Evolutionary conservation across 257 asterid species (phyloP), one percentile per base, ranked within the genome.

Genomic region (Solanum dulcamara): DNA sequence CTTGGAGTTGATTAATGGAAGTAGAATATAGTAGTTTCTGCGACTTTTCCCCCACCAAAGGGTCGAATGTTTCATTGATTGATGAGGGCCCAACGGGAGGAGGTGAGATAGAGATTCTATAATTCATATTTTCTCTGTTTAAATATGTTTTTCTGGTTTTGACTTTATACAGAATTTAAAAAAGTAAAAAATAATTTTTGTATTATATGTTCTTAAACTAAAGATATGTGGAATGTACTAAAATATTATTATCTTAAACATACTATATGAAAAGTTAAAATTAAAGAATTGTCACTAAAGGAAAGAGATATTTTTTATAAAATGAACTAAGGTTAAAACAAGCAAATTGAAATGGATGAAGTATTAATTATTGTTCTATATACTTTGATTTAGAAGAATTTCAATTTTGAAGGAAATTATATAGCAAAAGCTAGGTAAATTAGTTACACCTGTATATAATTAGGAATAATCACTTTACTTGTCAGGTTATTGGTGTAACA

Each of bases 141-240:
- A 26, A 7, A 55, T 53, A 18, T 18, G 26, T 53, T 18, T 53
- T 4, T 53, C 0, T 20, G 26, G 0, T 55, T 22, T 55, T 2
- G 28, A 7, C 0, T 51, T 51, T n/a, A 2, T 1, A 18, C 0
- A 0, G 1, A 53, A 24, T 18, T 53, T 0, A 53, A 53, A 10
- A 18, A 53, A 53, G 24, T 18, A 53, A 7, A 53, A 0, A 18
- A 53, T n/a, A 3, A 18, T 0, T 6, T 51, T 51, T 51, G 1
- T 17, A 6, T 22, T 57, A 22, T 57, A 1, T 9, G 0, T 0
- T 57, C 22, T 12, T n/a, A 57, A 57, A 57, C 1, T 9, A 4
- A 57, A 57, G 0, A 4, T 9, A 57, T 3, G 6, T 57, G 28
- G 0, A n/a, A 9, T 57, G 26, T 53, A 53, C 60, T 53, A 53